Conservation (phyloP, 2,329 filamentous ascomycete genomes). For the Thermothelomyces thermophilus region DNA sequence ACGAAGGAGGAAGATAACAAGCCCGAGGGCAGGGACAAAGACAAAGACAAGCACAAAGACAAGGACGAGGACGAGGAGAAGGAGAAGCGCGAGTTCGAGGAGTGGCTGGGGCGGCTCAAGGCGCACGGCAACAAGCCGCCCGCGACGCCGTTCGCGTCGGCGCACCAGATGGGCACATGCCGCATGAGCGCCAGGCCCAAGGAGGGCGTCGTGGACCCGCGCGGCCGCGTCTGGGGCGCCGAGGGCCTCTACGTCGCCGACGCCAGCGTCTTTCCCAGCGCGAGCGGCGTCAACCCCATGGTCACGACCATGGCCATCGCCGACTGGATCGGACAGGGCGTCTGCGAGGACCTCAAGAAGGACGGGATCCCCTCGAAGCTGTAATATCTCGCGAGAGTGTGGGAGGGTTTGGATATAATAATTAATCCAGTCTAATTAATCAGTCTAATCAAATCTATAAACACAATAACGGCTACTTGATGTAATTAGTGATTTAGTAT, state of each 20-base stretch:
- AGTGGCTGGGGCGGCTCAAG: slow-evolving; percentile 51
- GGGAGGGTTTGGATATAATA: neutral
- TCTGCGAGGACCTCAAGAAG: slow-evolving; percentile 43
- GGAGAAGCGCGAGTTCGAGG: slow-evolving; percentile 41
- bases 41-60: slow-evolving; percentile 11
- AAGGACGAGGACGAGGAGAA: slow-evolving; percentile 21
- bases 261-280: slow-evolving; percentile 68
- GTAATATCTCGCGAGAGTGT: too few species aligned
- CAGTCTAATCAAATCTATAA: too few species aligned
- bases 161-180: slow-evolving; percentile 76
- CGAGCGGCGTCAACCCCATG: slow-evolving; percentile 79
- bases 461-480: too few species aligned
- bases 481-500: too few species aligned
- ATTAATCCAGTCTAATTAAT: too few species aligned
- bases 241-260: slow-evolving; percentile 64
- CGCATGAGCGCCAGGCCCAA: slow-evolving; percentile 55
- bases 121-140: slow-evolving; percentile 45
- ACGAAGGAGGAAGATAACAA: neutral
- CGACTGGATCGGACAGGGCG: slow-evolving; percentile 55
- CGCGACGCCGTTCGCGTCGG: slow-evolving; percentile 54
- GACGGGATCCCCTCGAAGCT: slow-evolving; percentile 14
- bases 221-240: slow-evolving; percentile 58
- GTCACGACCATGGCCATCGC: slow-evolving; percentile 66
- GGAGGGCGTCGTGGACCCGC: slow-evolving; percentile 52
- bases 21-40: slow-evolving; percentile 13